These are phyloP conservation scores for Daldinia bambusicola DNA, from an alignment of 495 filamentous ascomycete genomes.

Conservation along the genomic window DNA sequence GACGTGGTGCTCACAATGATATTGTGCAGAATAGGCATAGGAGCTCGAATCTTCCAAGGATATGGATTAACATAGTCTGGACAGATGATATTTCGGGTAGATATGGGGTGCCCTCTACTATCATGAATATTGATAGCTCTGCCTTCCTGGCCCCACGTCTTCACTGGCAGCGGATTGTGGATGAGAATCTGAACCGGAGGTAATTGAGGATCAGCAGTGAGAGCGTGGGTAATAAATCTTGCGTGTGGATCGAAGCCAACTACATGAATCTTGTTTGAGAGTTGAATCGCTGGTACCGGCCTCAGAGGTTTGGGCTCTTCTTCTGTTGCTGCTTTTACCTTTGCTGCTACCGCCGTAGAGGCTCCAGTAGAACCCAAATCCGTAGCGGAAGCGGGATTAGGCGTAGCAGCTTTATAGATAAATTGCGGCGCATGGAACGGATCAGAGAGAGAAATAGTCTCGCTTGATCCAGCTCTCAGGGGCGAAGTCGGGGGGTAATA, in stretches of 20 bases:
- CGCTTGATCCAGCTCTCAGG: background rate
- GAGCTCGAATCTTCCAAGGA: background rate
- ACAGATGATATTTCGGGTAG: slow-evolving; percentile 29
- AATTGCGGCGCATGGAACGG: slow-evolving; percentile 23
- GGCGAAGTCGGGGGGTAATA: slow-evolving; percentile 19
- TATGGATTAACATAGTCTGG: slow-evolving; percentile 19
- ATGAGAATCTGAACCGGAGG: slow-evolving; percentile 48
- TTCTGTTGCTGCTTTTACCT: background rate
- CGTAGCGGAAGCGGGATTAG: background rate
- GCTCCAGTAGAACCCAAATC: background rate
- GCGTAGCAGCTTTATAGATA: background rate
- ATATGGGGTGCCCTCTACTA: background rate
- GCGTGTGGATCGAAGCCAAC: slow-evolving; percentile 62
- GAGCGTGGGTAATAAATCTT: slow-evolving; percentile 60
- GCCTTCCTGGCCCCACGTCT: slow-evolving; percentile 41
- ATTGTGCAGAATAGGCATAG: slow-evolving; percentile 66
- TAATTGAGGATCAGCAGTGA: slow-evolving; percentile 52
- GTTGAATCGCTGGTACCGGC: background rate
- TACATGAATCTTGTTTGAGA: slow-evolving; percentile 60
- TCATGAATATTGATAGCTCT: slow-evolving; percentile 41
- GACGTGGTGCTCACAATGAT: slow-evolving; percentile 76
- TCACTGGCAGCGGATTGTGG: slow-evolving; percentile 28
- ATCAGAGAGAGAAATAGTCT: slow-evolving; percentile 8
- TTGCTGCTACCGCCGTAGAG: slow-evolving; percentile 2
- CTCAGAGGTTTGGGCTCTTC: background rate